Percentiles rank a stretch among this genome's conserved stretches.
phyloP scores from a whole-genome alignment of 345 rosid genomes.

The Carallia pectinifolia region DNA sequence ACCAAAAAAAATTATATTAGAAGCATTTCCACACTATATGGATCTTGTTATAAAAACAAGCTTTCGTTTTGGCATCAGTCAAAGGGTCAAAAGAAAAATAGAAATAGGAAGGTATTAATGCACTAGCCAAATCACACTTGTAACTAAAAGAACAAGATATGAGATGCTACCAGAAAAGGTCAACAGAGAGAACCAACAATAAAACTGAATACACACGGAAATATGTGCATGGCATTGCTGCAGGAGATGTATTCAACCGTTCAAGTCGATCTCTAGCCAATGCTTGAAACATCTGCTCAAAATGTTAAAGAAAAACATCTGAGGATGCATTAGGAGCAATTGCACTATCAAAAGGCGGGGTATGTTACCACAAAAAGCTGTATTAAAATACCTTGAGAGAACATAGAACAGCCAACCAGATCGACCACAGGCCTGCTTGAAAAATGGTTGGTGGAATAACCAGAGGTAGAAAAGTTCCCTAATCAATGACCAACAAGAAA shows the following conservation, averaged over 20 bases:
- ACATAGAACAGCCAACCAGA: slow-evolving; percentile 81
- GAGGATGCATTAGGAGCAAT: slow-evolving; percentile 1
- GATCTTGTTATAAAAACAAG: not conserved
- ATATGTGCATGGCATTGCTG: slow-evolving; percentile 83
- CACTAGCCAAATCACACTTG: slow-evolving; percentile 3
- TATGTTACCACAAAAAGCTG: slow-evolving; percentile 12
- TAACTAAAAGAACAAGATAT: slow-evolving; percentile 14
- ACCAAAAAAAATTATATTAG: slow-evolving; percentile 12
- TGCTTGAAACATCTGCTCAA: slow-evolving; percentile 91
- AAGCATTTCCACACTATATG: not conserved
- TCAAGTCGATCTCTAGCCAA: slow-evolving; percentile 97
- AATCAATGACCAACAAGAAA: slow-evolving; percentile 24
- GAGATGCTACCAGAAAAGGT: slow-evolving; percentile 67
- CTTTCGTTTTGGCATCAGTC: not conserved
- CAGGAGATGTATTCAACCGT: slow-evolving; percentile 91
- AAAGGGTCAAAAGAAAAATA: not conserved
- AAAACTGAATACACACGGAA: slow-evolving; percentile 84
- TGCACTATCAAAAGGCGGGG: slow-evolving; percentile 12
- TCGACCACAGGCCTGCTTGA: slow-evolving; percentile 85
- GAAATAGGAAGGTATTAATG: not conserved
- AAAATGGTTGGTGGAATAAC: slow-evolving; percentile 80
- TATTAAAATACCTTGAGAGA: slow-evolving; percentile 65
- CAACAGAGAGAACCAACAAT: slow-evolving; percentile 67
- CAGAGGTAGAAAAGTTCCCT: slow-evolving; percentile 92
- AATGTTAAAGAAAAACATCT: slow-evolving; percentile 4